phyloP scores from a whole-genome alignment of 352 stramenopile genomes.

The Phytophthora pistaciae region DNA sequence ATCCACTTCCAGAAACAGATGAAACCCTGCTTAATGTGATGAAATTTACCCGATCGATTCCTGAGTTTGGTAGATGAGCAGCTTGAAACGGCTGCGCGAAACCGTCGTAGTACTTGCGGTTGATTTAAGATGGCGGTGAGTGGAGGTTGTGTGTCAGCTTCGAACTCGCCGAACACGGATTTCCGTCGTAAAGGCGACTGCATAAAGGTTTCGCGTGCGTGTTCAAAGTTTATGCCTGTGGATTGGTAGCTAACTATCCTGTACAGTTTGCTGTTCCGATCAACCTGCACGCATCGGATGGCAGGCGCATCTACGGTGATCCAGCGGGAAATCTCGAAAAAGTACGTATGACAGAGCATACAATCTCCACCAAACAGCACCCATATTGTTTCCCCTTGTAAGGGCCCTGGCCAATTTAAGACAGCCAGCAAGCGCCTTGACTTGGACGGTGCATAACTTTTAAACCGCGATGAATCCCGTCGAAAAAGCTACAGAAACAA shows the following conservation, averaged over 20 bases:
- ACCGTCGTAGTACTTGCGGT: background rate
- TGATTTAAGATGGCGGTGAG: too few species aligned
- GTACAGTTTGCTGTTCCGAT: background rate
- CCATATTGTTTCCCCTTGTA: background rate
- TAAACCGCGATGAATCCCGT: too few species aligned
- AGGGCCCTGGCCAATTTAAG: too few species aligned
- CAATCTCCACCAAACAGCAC: background rate
- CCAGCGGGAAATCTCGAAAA: background rate
- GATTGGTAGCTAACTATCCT: background rate
- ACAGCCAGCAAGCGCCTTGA: too few species aligned
- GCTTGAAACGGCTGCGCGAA: background rate
- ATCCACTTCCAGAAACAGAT: background rate
- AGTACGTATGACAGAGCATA: background rate
- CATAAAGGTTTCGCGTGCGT: background rate
- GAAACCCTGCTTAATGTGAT: background rate
- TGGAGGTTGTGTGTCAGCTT: background rate
- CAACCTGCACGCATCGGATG: background rate
- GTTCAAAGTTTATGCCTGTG: background rate
- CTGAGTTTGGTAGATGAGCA: background rate
- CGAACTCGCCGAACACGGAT: background rate
- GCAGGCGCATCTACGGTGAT: background rate
- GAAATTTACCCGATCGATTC: background rate
- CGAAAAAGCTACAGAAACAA: too few species aligned
- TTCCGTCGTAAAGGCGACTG: background rate
- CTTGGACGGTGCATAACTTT: too few species aligned